Percentiles rank a stretch among this genome's conserved stretches.
phyloP scores from a whole-genome alignment of 2,329 filamentous ascomycete genomes.

The Lomentospora prolificans region DNA sequence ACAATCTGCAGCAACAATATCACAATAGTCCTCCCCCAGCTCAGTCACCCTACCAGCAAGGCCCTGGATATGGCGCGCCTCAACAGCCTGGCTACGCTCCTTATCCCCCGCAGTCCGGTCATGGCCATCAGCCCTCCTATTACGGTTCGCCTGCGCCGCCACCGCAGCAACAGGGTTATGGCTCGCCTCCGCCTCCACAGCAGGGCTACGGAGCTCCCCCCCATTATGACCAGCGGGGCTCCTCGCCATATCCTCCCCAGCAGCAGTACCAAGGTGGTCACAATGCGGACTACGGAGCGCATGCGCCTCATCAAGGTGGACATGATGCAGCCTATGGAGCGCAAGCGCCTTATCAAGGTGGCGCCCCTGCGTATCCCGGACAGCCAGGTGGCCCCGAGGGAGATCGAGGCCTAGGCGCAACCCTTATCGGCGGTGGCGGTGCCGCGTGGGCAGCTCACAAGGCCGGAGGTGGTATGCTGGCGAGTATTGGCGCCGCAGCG shows the following conservation, averaged over 20 bases:
- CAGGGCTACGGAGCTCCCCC: slow-evolving; percentile 12
- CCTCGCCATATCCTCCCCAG: slow-evolving; percentile 13
- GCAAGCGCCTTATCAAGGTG: slow-evolving; percentile 13
- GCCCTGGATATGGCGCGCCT: background rate
- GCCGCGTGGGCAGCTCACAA: slow-evolving; percentile 46
- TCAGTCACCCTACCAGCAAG: background rate
- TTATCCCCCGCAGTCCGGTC: slow-evolving; percentile 10
- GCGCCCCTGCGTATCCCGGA: slow-evolving; percentile 15
- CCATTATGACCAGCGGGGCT: slow-evolving; percentile 12
- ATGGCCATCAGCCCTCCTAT: slow-evolving; percentile 4
- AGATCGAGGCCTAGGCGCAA: slow-evolving; percentile 47
- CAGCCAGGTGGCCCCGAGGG: slow-evolving; percentile 22
- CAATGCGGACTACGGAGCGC: slow-evolving; percentile 18
- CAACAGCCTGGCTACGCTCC: slow-evolving; percentile 8
- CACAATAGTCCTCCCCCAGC: slow-evolving; percentile 6
- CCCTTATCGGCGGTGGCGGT: slow-evolving; percentile 40
- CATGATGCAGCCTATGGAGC: slow-evolving; percentile 17
- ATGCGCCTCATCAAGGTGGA: slow-evolving; percentile 13
- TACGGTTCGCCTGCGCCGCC: background rate
- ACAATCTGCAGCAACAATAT: slow-evolving; percentile 6
- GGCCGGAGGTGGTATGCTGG: slow-evolving; percentile 40
- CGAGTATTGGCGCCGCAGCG: slow-evolving; percentile 38
- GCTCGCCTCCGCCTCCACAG: slow-evolving; percentile 16
- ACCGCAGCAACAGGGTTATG: slow-evolving; percentile 15
- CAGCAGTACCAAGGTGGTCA: slow-evolving; percentile 13